Evolutionary conservation across 169 alveolate species (phyloP), one percentile per base, ranked within the genome.

Genomic region (Plasmodium vivax): DNA sequence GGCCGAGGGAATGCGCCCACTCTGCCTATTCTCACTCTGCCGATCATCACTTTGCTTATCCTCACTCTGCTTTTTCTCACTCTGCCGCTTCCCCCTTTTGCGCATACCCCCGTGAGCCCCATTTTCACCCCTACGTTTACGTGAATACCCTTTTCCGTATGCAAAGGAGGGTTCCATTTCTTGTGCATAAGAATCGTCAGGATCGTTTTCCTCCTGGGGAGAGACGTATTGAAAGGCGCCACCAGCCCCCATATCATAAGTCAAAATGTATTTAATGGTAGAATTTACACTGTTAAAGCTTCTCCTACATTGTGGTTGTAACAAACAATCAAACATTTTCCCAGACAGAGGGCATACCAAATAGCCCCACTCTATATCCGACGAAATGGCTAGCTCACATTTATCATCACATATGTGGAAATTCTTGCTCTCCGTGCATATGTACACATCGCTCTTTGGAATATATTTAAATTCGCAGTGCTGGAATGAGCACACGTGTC

Each of bases 271-370:
- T 19, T 23, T 68, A 19, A 68, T 19, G 77, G 41, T 68, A 0
- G 38, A 68, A 8, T 68, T 23, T 23, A 68, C 43, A 68, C 38
- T 82, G n/a, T 54, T 81, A 81, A 41, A 47, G 43, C 19, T 81
- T 34, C 2, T 81, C 8, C 68, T 47, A 14, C 41, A 54, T 82
- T 82, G 62, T 82, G 79, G 72, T 54, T 82, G 80, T 19, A 58
- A 56, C 5, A 82, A 19, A 30, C 43, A 51, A 82, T 82, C 71
- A 82, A 43, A 56, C 90, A 38, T 82, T 82, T 56, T 82, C 7
- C 73, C 90, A 19, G 77, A 82, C 79, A 82, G 14, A 9, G 90
- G 90, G 41, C 41, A 82, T 82, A 82, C 73, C 71, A 82, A 58
- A 82, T 82, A 82, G 0, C 71, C 73, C 73, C 71, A 82, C 27